Conservation (phyloP, 345 rosid genomes). For the Reutealis trisperma region DNA sequence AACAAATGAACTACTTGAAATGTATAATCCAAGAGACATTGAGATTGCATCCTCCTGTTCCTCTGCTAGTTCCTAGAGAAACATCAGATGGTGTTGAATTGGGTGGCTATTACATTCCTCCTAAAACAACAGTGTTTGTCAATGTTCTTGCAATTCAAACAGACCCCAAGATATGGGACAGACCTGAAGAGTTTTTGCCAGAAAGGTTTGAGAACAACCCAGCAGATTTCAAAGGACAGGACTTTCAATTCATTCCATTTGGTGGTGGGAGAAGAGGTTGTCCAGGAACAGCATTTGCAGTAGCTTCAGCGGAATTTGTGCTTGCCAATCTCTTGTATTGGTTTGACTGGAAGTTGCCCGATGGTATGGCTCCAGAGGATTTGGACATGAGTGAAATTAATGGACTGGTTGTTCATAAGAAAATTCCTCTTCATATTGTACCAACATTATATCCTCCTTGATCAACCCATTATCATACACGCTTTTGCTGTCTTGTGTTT, state of each 20-base stretch:
- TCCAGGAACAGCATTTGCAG: slow-evolving; percentile 21
- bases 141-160: slow-evolving; percentile 25
- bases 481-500: neutral
- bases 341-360: slow-evolving; percentile 25
- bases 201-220: slow-evolving; percentile 28
- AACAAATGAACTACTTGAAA: slow-evolving; percentile 16
- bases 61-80: slow-evolving; percentile 30
- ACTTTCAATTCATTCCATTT: slow-evolving; percentile 18
- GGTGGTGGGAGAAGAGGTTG: slow-evolving; percentile 30
- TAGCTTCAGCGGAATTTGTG: slow-evolving; percentile 8
- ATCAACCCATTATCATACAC: neutral
- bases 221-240: slow-evolving; percentile 4
- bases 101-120: slow-evolving; percentile 15
- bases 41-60: slow-evolving; percentile 23
- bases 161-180: slow-evolving; percentile 25
- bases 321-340: slow-evolving; percentile 22
- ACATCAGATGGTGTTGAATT: slow-evolving; percentile 8
- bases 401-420: slow-evolving; percentile 11
- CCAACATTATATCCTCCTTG: slow-evolving; percentile 7
- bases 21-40: slow-evolving; percentile 33
- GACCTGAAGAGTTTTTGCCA: slow-evolving; percentile 15
- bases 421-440: slow-evolving; percentile 15
- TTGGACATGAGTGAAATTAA: slow-evolving; percentile 25
- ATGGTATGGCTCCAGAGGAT: neutral
- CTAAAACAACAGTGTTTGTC: slow-evolving; percentile 22